A percentile compares a stretch with the other conserved stretches of the same genome.
Evolutionary conservation across 2,329 filamentous ascomycete genomes (phyloP).

Genomic region (Trichoderma sp.): DNA sequence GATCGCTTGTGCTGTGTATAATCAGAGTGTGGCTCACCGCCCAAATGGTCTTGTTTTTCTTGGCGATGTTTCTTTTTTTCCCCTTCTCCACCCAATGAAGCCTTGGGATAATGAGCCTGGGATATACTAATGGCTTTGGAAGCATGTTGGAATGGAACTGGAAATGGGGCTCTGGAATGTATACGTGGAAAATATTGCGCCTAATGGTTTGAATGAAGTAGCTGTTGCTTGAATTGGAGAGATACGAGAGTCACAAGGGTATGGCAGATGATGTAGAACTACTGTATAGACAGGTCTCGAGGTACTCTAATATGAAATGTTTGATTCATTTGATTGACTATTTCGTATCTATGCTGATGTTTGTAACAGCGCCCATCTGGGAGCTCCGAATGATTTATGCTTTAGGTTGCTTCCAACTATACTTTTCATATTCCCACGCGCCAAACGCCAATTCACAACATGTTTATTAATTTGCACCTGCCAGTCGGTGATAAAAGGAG

Average conservation of each 20-base stretch:
- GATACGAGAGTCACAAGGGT: not conserved
- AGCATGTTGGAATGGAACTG: conserved; percentile 3
- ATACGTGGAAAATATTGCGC: not conserved
- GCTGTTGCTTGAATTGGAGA: conserved; percentile 11
- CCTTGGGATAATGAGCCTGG: not conserved
- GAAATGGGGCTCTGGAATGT: not conserved
- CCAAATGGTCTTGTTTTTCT: not conserved
- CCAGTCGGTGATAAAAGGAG: not conserved
- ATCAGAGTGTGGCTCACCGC: not conserved
- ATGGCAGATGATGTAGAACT: not conserved
- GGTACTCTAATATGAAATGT: not conserved
- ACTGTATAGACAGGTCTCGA: not conserved
- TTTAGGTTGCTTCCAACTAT: not conserved
- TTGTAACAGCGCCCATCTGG: not conserved
- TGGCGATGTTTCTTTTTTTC: not conserved
- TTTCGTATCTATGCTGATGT: not conserved
- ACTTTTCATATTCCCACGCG: not conserved
- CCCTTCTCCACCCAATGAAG: not conserved
- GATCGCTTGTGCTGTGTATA: not conserved
- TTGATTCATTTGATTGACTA: not conserved
- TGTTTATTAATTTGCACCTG: not conserved
- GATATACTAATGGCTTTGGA: not conserved
- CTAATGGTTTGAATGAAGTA: not conserved
- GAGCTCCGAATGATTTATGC: not conserved
- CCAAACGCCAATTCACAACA: not conserved